A percentile compares a stretch with the other conserved stretches of the same genome.
phyloP scores from a whole-genome alignment of 768 basidiomycete genomes.

The Pulveroboletus sp. region DNA sequence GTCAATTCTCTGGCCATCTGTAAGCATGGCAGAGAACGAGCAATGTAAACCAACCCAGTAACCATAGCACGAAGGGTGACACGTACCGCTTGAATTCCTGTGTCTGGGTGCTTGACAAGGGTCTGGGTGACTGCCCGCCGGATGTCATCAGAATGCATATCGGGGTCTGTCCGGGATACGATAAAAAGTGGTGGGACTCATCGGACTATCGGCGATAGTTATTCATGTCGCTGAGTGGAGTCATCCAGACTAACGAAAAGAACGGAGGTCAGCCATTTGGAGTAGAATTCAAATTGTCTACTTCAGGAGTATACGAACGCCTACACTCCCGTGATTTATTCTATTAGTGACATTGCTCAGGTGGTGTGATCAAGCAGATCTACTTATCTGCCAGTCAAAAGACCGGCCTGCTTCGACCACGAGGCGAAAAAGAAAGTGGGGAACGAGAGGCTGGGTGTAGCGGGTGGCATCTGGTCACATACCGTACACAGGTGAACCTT shows the following conservation, averaged over 20 bases:
- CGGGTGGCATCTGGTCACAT: conserved; percentile 23
- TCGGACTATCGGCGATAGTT: conserved; percentile 96
- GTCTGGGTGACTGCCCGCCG: conserved; percentile 81
- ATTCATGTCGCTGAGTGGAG: conserved; percentile 84
- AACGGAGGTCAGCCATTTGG: neutral
- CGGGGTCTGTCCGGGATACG: conserved; percentile 66
- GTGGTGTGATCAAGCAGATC: conserved; percentile 72
- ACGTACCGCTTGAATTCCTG: conserved; percentile 70
- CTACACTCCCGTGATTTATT: conserved; percentile 51
- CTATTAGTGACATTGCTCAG: conserved; percentile 74
- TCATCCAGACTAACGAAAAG: conserved; percentile 5
- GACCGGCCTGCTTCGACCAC: neutral
- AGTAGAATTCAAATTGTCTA: conserved; percentile 23
- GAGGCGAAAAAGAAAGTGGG: neutral
- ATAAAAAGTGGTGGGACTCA: conserved; percentile 98
- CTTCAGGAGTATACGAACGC: conserved; percentile 57
- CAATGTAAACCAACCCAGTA: neutral
- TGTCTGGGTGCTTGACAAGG: conserved; percentile 80
- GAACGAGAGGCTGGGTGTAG: neutral
- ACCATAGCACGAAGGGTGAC: neutral
- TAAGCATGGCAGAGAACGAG: neutral
- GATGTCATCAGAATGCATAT: conserved; percentile 61
- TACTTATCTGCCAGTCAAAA: conserved; percentile 31
- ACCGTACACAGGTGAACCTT: conserved; percentile 86
- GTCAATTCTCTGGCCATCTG: conserved; percentile 81